Base-by-base conservation (phyloP, 768 basidiomycete genomes). In the Collybia sordida region DNA sequence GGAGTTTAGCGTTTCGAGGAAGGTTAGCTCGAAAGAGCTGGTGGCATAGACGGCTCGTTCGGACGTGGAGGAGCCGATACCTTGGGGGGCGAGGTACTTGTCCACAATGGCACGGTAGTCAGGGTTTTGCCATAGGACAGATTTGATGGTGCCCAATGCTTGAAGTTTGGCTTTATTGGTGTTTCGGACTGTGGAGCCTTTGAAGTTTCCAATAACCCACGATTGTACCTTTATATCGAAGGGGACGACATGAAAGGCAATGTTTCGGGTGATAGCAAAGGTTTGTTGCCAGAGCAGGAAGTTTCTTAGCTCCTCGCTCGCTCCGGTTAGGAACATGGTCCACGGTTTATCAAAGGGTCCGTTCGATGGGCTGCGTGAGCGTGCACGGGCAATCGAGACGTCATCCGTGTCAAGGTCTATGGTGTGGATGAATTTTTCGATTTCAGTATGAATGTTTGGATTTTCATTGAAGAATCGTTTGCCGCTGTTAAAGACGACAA, bases 201-300 rank as follows among this genome's bases (percentile, higher is more conserved):
- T 47, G 6, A 52, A 47, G 41, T 52, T 52, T 25, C 37, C 44
- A 23, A 52, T 47, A 8, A 52, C 41, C 34, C 51, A 52, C 1
- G 41, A 47, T 21, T 18, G 21, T n/a, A 47, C 31, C 2, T 24
- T 27, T n/a, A 19, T 47, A 21, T 47, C 15, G 15, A 52, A 52
- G 2, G 41, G 25, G 38, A 52, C 14, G 23, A 43, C 17, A 18
- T 19, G 36, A 17, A 52, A 52, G 3, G 46, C 25, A 15, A 52
- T 39, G 3, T 24, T 17, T 3, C 5, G 28, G 24, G 1, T 18
- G 4, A 52, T 35, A 18, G 51, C 41, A 35, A 47, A 47, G 6
- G 41, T 52, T 23, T 52, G 51, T 11, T 52, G 46, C 51, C 46
- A 52, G 31, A 39, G 2, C 2, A 52, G 46, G 15, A 23, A 49